Evolutionary conservation across 176 grass and related monocot species (phyloP), one percentile per base, ranked within the genome.

Genomic region (Pontederia crassipes): DNA sequence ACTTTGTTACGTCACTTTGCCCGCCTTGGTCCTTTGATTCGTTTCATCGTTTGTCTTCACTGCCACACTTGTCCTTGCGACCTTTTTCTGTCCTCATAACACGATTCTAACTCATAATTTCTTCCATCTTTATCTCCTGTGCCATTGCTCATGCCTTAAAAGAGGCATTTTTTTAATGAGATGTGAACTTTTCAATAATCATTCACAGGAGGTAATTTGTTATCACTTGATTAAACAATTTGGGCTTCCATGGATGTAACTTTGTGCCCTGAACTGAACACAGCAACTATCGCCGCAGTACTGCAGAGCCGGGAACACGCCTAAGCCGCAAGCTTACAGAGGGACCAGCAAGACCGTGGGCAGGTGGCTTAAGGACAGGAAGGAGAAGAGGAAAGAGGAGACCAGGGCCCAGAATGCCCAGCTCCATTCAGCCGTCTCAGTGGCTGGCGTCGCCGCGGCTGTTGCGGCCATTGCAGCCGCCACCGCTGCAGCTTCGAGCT

Each of bases 321-420:
- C 84, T 18, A 92, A 89, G 63, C 74, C 84, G 29, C 90, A 84
- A 47, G 55, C 72, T 16, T 77, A 70, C 60, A 75, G 79, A 0
- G 87, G 81, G 10, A 54, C 77, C 24, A 84, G 74, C 82, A 98
- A 98, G 81, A 98, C 93, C 11, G 74, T 98, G 51, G 93, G 93
- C 0, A 69, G 93, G 76, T 98, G 93, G 93, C 66, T 98, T 14
- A 98, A 98, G 66, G 93, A 98, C 57, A 28, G 88, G 8, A 77
- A 15, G 74, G 93, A 92, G 88, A 62, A 20, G 65, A 81, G 59
- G 80, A 97, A 98, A 29, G 93, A 98, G 74, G 93, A 92, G 71
- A 69, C 76, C 8, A 77, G 93, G 12, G 76, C 93, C 40, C 87
- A 89, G 74, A 92, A 98, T 47, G 93, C 93, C 12, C 93, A 98